phyloP scores from a whole-genome alignment of 2,329 filamentous ascomycete species.

The Phoma sp. region DNA sequence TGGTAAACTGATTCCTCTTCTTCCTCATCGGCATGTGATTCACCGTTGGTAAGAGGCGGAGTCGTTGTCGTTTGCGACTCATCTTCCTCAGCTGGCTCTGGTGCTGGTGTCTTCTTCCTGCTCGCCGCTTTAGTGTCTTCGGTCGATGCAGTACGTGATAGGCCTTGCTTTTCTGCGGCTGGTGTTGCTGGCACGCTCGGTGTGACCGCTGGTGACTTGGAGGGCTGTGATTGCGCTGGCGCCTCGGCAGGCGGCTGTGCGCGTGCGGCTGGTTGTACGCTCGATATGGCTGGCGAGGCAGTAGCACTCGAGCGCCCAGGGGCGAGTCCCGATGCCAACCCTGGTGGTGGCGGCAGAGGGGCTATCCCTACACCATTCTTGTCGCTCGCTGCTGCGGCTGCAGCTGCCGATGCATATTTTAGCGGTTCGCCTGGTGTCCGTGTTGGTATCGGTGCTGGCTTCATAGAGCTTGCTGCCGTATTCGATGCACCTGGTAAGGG shows the following conservation, averaged over 20 bases:
- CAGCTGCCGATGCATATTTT: slow-evolving; percentile 96
- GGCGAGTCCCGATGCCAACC: slow-evolving; percentile 45
- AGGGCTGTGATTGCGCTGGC: slow-evolving; percentile 45
- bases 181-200: slow-evolving; percentile 55
- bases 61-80: slow-evolving; percentile 45
- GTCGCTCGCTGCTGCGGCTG: slow-evolving; percentile 88
- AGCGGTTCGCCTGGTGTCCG: slow-evolving; percentile 86
- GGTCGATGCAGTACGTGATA: slow-evolving; percentile 38
- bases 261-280: slow-evolving; percentile 50
- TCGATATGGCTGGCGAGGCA: slow-evolving; percentile 56
- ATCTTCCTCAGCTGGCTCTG: slow-evolving; percentile 43
- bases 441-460: slow-evolving; percentile 85
- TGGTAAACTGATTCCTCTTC: slow-evolving; percentile 88
- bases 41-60: slow-evolving; percentile 58
- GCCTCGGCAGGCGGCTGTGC: slow-evolving; percentile 49
- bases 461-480: slow-evolving; percentile 73
- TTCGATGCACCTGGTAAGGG: slow-evolving; percentile 68
- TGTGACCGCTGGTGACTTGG: slow-evolving; percentile 54
- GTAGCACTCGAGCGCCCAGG: slow-evolving; percentile 59
- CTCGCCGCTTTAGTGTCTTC: slow-evolving; percentile 38
- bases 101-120: slow-evolving; percentile 38
- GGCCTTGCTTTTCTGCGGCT: slow-evolving; percentile 52
- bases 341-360: slow-evolving; percentile 88
- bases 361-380: slow-evolving; percentile 89
- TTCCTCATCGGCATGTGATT: slow-evolving; percentile 59